These are phyloP conservation scores for Triticum monococcum DNA, from an alignment of 176 grass and related monocot genomes.

Conservation along the genomic window DNA sequence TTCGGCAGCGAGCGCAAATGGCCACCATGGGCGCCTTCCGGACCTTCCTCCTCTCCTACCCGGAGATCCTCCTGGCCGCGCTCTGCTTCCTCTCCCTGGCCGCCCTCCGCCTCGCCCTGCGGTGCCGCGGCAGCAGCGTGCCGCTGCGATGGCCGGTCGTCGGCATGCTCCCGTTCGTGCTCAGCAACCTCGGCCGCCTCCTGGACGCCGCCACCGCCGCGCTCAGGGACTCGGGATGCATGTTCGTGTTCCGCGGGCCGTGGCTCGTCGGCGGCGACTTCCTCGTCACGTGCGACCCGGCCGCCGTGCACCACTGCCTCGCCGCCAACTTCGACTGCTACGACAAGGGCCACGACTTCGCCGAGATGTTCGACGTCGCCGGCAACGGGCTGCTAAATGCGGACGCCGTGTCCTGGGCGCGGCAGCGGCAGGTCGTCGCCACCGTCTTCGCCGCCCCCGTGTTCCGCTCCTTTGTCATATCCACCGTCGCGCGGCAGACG, in stretches of 20 bases:
- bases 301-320: slow-evolving; percentile 48
- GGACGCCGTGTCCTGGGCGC: slow-evolving; percentile 42
- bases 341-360: slow-evolving; percentile 65
- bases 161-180: slow-evolving; percentile 52
- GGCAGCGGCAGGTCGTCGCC: slow-evolving; percentile 29
- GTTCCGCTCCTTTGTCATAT: slow-evolving; percentile 35
- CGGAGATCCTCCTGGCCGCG: slow-evolving; percentile 43
- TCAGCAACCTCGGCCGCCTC: slow-evolving; percentile 4
- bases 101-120: slow-evolving; percentile 12
- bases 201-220: slow-evolving; percentile 36
- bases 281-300: slow-evolving; percentile 55
- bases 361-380: slow-evolving; percentile 61
- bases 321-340: slow-evolving; percentile 37
- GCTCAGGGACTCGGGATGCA: slow-evolving; percentile 35
- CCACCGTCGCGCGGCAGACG: slow-evolving; percentile 26
- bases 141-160: slow-evolving; percentile 54
- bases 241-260: slow-evolving; percentile 52
- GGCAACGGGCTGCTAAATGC: slow-evolving; percentile 56
- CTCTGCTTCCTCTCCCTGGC: slow-evolving; percentile 38
- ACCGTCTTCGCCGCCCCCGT: slow-evolving; percentile 27
- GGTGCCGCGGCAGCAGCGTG: neutral
- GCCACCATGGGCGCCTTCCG: slow-evolving; percentile 12
- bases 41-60: slow-evolving; percentile 38
- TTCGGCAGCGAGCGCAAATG: neutral
- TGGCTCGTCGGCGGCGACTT: slow-evolving; percentile 42